Evolutionary conservation across 2,329 filamentous ascomycete species (phyloP).

Genomic region (Hansfordia pulvinata): DNA sequence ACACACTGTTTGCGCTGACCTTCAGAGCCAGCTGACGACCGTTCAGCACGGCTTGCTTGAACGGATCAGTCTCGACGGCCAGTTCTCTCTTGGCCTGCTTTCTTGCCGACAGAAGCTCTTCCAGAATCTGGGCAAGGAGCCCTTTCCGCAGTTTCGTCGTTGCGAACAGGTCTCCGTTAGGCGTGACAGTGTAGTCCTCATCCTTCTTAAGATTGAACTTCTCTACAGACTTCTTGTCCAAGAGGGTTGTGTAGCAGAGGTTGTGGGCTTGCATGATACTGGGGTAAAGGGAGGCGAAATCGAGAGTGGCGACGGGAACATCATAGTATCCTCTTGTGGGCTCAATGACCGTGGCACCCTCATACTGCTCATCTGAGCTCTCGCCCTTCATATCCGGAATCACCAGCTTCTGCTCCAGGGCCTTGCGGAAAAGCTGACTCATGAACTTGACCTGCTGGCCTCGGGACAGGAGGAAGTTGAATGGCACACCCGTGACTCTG

Average conservation of each 20-base stretch:
- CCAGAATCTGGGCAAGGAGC: conserved; percentile 84
- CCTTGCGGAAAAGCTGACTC: conserved; percentile 93
- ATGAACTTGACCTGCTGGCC: conserved; percentile 97
- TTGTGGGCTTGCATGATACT: conserved; percentile 99
- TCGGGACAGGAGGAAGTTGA: conserved; percentile 82
- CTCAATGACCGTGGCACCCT: conserved; percentile 96
- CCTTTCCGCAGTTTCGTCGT: conserved; percentile 84
- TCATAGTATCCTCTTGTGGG: conserved; percentile 88
- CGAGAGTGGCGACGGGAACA: conserved; percentile 87
- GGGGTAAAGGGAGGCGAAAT: conserved; percentile 97
- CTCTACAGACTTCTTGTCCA: conserved; percentile 67
- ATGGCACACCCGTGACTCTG: conserved; percentile 95
- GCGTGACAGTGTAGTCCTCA: conserved; percentile 92
- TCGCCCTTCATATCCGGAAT: conserved; percentile 75
- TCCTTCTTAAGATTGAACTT: conserved; percentile 69
- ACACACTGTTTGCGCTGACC: conserved; percentile 94
- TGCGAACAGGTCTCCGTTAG: conserved; percentile 86
- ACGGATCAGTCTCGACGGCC: conserved; percentile 78
- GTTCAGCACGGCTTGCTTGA: conserved; percentile 96
- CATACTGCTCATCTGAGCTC: conserved; percentile 74
- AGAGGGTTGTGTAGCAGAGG: conserved; percentile 87
- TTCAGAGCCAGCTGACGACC: conserved; percentile 94
- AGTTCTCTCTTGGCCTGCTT: conserved; percentile 91
- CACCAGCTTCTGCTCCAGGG: conserved; percentile 81
- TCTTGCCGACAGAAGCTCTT: conserved; percentile 81